Evolutionary conservation across 83 land plant species (phyloP), one percentile per base, ranked within the genome.

Genomic region (Larix sibirica): DNA sequence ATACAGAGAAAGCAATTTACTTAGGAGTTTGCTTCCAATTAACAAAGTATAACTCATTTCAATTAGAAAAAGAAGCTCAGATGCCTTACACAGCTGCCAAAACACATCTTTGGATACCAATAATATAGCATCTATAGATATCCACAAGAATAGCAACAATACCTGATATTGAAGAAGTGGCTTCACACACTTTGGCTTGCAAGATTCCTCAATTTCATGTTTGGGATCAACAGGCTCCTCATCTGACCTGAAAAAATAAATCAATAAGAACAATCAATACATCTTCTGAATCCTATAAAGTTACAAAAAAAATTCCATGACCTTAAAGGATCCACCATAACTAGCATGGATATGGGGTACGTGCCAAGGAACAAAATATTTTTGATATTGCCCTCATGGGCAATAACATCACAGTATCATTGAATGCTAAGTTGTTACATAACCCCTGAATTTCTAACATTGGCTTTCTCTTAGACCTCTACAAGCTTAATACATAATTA

Each of bases 221-320:
- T 88, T 90, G 10, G 64, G 92, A 83, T 90, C 92, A 71, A 84
- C 83, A 50, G 79, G 67, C 28, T 87, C 90, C 47, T 87, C 92
- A 42, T 88, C 92, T 24, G 89, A 83, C 92, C 90, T 89, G 73
- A 61, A 79, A 54, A 69, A 4, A 6, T 18, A 67, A 42, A 67
- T 18, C n/a, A 38, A 18, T n/a, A 40, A 71, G 76, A 17, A 20
- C 0, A 71, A 71, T 71, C 50, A 71, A 9, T 4, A 50, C 13
- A 50, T 9, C n/a, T 38, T 2, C 20, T 38, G 42, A 0, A 71
- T 40, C 0, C 9, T 18, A 66, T 26, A 4, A 28, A 12, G 69
- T 2, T 36, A 66, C 28, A 66, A 12, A 24, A 24, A 33, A 33
- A 33, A 33, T 12, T 10, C 31, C 69, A 28, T 28, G 24, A 18